These are phyloP conservation scores for Teratosphaeria destructans DNA, from an alignment of 2,329 filamentous ascomycete genomes.

Conservation along the genomic window DNA sequence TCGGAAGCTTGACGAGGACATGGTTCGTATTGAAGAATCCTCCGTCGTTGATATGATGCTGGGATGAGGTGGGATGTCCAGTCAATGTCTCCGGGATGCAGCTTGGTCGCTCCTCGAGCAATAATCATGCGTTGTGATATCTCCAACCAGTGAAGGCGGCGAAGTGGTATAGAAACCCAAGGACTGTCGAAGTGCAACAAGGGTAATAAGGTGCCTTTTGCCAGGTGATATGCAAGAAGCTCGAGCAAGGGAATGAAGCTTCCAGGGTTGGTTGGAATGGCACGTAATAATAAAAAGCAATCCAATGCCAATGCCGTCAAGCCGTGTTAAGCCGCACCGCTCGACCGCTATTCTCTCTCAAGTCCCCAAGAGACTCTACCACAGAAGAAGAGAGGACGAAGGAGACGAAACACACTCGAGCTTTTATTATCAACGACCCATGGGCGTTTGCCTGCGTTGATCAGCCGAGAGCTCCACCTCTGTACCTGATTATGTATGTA, in stretches of 20 bases:
- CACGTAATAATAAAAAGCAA: background rate
- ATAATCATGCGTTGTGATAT: background rate
- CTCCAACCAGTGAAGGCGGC: background rate
- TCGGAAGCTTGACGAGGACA: constrained; percentile 7
- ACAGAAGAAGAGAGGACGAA: background rate
- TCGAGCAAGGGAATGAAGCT: background rate
- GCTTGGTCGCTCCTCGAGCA: background rate
- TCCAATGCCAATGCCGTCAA: background rate
- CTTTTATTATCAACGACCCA: background rate
- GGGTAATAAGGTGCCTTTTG: no score
- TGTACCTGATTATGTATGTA: no score
- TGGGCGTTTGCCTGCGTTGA: background rate
- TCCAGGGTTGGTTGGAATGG: background rate
- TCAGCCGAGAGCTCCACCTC: no score
- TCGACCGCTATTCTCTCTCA: background rate
- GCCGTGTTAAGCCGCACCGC: background rate
- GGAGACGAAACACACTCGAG: background rate
- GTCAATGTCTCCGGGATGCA: background rate
- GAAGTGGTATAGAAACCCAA: background rate
- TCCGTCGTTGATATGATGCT: background rate
- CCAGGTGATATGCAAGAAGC: background rate
- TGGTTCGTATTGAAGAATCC: background rate
- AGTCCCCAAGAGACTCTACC: background rate
- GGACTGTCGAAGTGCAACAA: no score
- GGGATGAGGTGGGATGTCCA: background rate